phyloP scores from a whole-genome alignment of 495 filamentous ascomycete genomes.

The Tuber microsphaerosporum region DNA sequence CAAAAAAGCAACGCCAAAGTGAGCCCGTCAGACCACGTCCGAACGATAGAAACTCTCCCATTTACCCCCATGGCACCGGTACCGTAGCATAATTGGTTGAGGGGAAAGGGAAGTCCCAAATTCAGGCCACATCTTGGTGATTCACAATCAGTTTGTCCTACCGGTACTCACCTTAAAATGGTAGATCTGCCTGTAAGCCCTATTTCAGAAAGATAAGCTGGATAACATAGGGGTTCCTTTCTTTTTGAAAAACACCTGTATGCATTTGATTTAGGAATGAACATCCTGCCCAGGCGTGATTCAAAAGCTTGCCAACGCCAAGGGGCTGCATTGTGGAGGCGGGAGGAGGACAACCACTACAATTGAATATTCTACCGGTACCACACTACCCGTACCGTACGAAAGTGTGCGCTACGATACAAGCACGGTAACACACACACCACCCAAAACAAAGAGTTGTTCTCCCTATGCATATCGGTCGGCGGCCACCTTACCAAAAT shows the following conservation, averaged over 20 bases:
- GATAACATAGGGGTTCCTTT: neutral
- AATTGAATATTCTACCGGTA: neutral
- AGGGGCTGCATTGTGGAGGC: neutral
- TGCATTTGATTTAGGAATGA: neutral
- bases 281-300: neutral
- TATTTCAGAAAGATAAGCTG: neutral
- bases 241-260: neutral
- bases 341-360: neutral
- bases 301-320: constrained; percentile 2
- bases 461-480: neutral
- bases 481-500: neutral
- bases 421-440: neutral
- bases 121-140: neutral
- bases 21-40: neutral
- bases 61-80: neutral
- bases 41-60: neutral
- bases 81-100: neutral
- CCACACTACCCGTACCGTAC: neutral
- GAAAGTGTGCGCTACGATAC: neutral
- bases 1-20: neutral
- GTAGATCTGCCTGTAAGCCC: neutral
- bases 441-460: neutral
- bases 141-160: neutral
- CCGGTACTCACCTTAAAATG: neutral
- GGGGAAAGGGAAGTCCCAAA: neutral